Evolutionary conservation across 805 yeast genomes (phyloP), one percentile per base, ranked within the genome.

Genomic region (Candida sithepensis): DNA sequence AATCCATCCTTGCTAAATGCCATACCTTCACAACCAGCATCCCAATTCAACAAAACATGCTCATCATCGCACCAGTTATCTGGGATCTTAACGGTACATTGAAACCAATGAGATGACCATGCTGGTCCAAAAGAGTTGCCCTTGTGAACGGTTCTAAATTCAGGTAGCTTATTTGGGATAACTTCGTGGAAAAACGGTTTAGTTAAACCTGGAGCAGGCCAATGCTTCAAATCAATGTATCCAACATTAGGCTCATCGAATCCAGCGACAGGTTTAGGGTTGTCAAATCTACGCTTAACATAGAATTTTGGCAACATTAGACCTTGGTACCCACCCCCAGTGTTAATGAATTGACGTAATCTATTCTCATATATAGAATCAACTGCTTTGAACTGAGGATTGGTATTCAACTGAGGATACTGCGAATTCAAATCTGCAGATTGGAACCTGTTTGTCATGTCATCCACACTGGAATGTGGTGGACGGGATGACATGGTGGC

Each of bases 51-150:
- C 45, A 84, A 69, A 36, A 88, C 75, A 48, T 72, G 74, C 34
- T 78, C 81, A 14, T 74, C 72, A 20, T 71, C 62, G 9, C 68
- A 55, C 87, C 88, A 84, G 2, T 72, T 63, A 14, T 70, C 55
- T 0, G 96, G 96, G 4, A 92, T 70, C n/a, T 71, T 69, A 48
- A 88, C 67, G 13, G 74, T 67, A 19, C 92, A 69, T 55, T 81
- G 78, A 67, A 94, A 89, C 99, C 99, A 92, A 54, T 89, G 95
- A 1, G 98, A 86, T 49, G 92, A 84, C 99, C 99, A 92, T 13
- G 95, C 85, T 3, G 99, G 99, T 0, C 98, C 97, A 64, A 87
- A 89, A 8, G 73, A 68, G 55, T 87, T 84, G 20, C 94, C 95
- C 54, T 81, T 82, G 13, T 67, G 64, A n/a, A 88, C 84, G 21